These are phyloP conservation scores for Orobanche coerulescens DNA, from an alignment of 257 asterid genomes.

Conservation along the genomic window DNA sequence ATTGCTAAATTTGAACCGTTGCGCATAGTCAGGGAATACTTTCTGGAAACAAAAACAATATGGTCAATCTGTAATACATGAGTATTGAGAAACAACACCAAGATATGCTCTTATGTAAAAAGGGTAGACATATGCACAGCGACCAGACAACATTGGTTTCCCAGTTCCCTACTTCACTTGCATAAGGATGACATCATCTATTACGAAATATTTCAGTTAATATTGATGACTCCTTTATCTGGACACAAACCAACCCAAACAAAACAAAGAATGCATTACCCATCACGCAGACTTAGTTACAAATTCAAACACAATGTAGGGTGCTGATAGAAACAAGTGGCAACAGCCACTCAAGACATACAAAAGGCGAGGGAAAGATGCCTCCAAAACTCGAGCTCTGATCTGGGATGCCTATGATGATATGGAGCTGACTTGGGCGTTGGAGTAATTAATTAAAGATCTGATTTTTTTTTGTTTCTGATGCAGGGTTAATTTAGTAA, in stretches of 20 bases:
- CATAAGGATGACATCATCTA: neutral
- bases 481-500: no score
- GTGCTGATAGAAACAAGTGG: no score
- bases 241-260: constrained; percentile 5
- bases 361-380: no score
- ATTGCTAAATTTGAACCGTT: neutral
- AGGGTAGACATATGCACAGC: neutral
- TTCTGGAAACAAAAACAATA: neutral
- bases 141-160: neutral
- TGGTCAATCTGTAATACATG: neutral
- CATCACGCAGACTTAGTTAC: constrained; percentile 1
- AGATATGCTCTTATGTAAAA: neutral
- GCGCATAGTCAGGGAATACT: neutral
- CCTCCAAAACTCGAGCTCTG: no score
- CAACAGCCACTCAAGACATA: no score
- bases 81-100: neutral
- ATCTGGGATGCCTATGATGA: no score
- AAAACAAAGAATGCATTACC: neutral
- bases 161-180: neutral
- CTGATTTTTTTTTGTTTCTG: no score
- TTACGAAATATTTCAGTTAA: neutral
- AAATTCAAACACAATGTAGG: constrained; percentile 1
- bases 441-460: no score
- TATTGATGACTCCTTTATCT: neutral
- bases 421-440: no score